phyloP scores from a whole-genome alignment of 441 rosid genomes.

The Erodium chrysanthum region DNA sequence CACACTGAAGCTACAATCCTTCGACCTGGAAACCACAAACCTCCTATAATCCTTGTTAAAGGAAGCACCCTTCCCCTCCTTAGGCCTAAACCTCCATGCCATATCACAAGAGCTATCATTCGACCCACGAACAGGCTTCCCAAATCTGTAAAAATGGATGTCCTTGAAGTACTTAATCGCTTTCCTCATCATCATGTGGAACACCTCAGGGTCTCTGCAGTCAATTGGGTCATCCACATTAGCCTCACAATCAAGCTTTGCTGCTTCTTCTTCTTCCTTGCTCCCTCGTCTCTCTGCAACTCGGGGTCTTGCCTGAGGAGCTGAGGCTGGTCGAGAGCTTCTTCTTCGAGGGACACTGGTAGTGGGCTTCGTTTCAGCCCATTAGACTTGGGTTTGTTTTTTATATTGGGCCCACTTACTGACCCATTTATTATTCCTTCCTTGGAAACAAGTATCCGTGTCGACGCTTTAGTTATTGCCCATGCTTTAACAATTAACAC shows the following conservation, averaged over 20 bases:
- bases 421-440: too few relatives aligned
- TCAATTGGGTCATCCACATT: slow-evolving; percentile 81
- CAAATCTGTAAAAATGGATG: slow-evolving; percentile 65
- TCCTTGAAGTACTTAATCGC: slow-evolving; percentile 55
- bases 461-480: too few relatives aligned
- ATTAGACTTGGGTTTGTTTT: too few relatives aligned
- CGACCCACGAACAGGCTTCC: slow-evolving; percentile 63
- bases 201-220: slow-evolving; percentile 77
- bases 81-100: slow-evolving; percentile 84
- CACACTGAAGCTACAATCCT: slow-evolving; percentile 54
- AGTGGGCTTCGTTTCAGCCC: too few relatives aligned
- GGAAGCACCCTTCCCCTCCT: slow-evolving; percentile 85
- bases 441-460: too few relatives aligned
- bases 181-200: slow-evolving; percentile 74
- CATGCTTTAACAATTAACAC: too few relatives aligned
- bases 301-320: too few relatives aligned
- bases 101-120: slow-evolving; percentile 71
- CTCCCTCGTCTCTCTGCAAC: too few relatives aligned
- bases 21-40: slow-evolving; percentile 44
- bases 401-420: too few relatives aligned
- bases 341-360: too few relatives aligned
- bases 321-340: too few relatives aligned
- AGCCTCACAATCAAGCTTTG: slow-evolving; percentile 30
- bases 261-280: neutral
- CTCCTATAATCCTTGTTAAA: slow-evolving; percentile 84